These are phyloP conservation scores for Leonotis leonurus DNA, from an alignment of 257 asterid genomes.

Conservation along the genomic window DNA sequence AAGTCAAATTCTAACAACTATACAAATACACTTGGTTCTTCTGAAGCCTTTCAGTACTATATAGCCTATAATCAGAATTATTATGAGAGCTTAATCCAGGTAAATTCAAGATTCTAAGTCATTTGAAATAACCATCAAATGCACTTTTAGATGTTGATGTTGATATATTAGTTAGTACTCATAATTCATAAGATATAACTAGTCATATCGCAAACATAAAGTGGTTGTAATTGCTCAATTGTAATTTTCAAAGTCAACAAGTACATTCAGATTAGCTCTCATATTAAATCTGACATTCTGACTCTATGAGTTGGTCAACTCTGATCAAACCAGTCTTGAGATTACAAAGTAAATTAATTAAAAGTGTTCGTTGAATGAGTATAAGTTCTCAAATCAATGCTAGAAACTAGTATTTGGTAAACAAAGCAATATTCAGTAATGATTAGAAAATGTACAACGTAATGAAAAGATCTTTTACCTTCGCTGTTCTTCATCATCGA, in stretches of 20 bases:
- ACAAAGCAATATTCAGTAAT: conserved; percentile 1
- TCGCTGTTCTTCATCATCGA: conserved; percentile 88
- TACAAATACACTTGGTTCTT: background rate
- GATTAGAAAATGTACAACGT: background rate
- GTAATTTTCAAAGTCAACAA: background rate
- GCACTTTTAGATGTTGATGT: background rate
- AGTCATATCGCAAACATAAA: background rate
- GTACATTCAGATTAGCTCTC: background rate
- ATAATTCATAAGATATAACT: background rate
- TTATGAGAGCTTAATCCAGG: background rate
- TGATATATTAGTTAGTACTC: background rate
- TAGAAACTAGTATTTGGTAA: background rate
- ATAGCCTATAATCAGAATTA: background rate
- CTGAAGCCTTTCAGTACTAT: background rate
- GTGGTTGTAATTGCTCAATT: background rate
- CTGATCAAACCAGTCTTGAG: background rate
- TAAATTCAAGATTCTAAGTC: background rate
- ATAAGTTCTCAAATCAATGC: background rate
- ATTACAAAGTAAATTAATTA: background rate
- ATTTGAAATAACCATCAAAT: background rate
- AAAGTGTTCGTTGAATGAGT: background rate
- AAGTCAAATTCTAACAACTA: background rate
- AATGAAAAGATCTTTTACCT: conserved; percentile 34
- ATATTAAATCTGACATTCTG: too few species aligned
- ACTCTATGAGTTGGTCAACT: background rate